Evolutionary conservation across 192 early-diverging fungal species (phyloP).

Genomic region (Coemansia sp.): DNA sequence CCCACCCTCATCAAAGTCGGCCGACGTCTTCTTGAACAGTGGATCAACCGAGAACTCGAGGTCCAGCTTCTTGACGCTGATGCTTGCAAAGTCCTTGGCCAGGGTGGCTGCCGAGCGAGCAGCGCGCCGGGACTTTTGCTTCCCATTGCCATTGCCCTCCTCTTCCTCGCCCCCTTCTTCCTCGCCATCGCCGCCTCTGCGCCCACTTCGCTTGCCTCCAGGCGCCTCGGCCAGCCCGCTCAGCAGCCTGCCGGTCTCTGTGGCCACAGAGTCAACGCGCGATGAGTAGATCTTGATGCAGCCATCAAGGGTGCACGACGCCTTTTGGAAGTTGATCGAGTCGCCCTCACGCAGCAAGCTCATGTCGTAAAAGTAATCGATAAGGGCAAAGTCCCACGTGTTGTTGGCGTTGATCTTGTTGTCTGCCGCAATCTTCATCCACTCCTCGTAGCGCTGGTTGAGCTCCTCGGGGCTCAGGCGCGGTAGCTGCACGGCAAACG

Average conservation of each 20-base stretch:
- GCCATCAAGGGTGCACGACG: conserved; percentile 94
- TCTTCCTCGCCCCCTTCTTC: conserved; percentile 56
- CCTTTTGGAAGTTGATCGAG: conserved; percentile 98
- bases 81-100: conserved; percentile 73
- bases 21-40: conserved; percentile 95
- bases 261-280: conserved; percentile 93
- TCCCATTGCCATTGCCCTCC: conserved; percentile 24
- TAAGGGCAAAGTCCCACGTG: conserved; percentile 95
- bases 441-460: conserved; percentile 79
- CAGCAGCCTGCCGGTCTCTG: conserved; percentile 86
- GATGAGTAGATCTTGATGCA: conserved; percentile 97
- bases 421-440: conserved; percentile 97
- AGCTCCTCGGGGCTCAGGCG: conserved; percentile 57
- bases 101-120: conserved; percentile 65
- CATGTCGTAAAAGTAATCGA: conserved; percentile 98
- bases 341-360: conserved; percentile 88
- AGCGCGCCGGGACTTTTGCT: conserved; percentile 24
- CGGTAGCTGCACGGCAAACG: conserved; percentile 51
- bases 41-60: conserved; percentile 93
- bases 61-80: conserved; percentile 86
- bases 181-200: conserved; percentile 33
- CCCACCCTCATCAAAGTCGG: conserved; percentile 97
- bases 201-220: conserved; percentile 46
- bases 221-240: conserved; percentile 78
- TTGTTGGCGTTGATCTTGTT: conserved; percentile 94